A percentile compares a stretch with the other conserved stretches of the same genome.
Evolutionary conservation across 225 moss, liverwort and hornwort genomes (phyloP).

Genomic region (Polytrichum formosum): DNA sequence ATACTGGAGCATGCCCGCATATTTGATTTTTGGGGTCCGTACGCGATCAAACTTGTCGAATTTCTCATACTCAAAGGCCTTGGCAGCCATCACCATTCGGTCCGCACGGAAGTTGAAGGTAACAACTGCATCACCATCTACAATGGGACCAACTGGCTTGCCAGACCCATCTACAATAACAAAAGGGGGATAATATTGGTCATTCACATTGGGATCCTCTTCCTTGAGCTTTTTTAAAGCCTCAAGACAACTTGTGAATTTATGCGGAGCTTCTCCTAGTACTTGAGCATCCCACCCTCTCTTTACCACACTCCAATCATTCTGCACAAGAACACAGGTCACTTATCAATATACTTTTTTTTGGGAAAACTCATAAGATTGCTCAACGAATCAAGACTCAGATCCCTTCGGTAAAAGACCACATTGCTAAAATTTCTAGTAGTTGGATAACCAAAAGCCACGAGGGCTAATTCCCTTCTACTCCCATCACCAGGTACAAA

Average conservation of each 20-base stretch:
- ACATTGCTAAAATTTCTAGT: too few species aligned
- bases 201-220: constrained; percentile 48
- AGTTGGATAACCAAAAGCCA: too few species aligned
- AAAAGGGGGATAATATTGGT: constrained; percentile 67
- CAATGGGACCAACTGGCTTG: constrained; percentile 51
- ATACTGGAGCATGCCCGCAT: constrained; percentile 94
- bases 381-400: too few species aligned
- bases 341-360: too few species aligned
- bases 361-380: too few species aligned
- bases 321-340: constrained; percentile 41
- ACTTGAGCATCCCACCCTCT: constrained; percentile 99
- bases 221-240: constrained; percentile 60
- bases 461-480: too few species aligned
- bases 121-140: constrained; percentile 63
- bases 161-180: constrained; percentile 51
- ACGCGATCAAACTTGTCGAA: constrained; percentile 83
- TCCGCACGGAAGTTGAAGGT: constrained; percentile 70
- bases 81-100: constrained; percentile 82
- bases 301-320: constrained; percentile 96
- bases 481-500: too few species aligned
- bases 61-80: constrained; percentile 72
- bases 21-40: constrained; percentile 72
- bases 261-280: constrained; percentile 72
- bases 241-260: constrained; percentile 47
- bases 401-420: too few species aligned